Base-by-base conservation (phyloP, 2,329 filamentous ascomycete genomes). In the Arthrobotrys musiformis region DNA sequence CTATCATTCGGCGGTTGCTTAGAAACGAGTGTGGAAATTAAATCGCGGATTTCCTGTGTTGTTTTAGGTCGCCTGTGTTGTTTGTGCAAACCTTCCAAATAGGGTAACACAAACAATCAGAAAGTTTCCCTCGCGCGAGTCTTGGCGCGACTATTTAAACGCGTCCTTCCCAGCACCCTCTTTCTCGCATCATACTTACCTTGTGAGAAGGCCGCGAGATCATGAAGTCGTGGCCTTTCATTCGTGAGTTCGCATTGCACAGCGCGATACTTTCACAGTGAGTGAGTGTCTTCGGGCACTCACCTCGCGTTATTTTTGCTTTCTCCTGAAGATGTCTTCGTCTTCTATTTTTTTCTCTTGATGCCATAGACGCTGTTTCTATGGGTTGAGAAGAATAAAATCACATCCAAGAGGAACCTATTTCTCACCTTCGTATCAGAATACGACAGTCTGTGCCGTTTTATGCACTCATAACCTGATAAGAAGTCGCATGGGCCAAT, bases 171-270 rank as follows among this genome's bases (percentile, higher is more conserved):
- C 56, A 26, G 0, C 30, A 15, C 56, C 56, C 56, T 60, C 56
- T 58, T 17, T 42, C 19, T 37, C 28, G n/a, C 11, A 42, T n/a
- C 56, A 60, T 60, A 60, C 56, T 61, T 61, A 61, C 37, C 56
- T 61, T 61, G 56, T 44, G n/a, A 30, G 35, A 35, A 30, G 37
- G 15, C 8, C 3, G 15, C 5, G 56, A 15, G 56, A 61, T 61
- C 56, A 61, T 17, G 56, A 35, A 61, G 56, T 15, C 56, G 22
- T 30, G 28, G 19, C 13, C n/a, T 33, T 35, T n/a, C 13, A 30
- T 61, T 44, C n/a, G 56, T 61, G 56, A 61, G 56, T 44, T 15
- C 24, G 56, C 56, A 61, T 61, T 61, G 56, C 35, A 61, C 37
- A 61, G 19, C 37, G 56, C 56, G 35, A 24, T 44, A 44, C 56